These are phyloP conservation scores for Kwoniella bestiolae DNA, from an alignment of 768 basidiomycete genomes.

Conservation along the genomic window DNA sequence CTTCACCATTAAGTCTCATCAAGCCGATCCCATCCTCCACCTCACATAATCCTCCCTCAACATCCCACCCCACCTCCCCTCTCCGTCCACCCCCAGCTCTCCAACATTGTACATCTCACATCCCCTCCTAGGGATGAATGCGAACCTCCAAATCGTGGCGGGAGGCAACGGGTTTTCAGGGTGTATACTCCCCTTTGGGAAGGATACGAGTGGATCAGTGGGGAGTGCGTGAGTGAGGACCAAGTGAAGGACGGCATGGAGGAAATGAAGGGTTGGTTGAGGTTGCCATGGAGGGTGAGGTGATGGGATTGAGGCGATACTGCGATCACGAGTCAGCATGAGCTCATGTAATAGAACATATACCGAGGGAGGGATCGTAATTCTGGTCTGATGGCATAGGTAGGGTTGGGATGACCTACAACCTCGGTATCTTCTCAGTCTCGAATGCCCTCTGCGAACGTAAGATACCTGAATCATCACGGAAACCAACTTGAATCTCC, in stretches of 20 bases:
- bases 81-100: conserved; percentile 20
- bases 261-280: conserved; percentile 40
- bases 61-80: conserved; percentile 45
- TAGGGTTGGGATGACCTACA: too few species aligned
- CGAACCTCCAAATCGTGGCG: conserved; percentile 49
- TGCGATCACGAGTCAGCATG: conserved; percentile 4
- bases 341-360: background rate
- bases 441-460: conserved; percentile 41
- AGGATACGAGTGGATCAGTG: conserved; percentile 33
- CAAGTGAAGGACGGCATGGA: conserved; percentile 39
- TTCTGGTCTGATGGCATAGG: too few species aligned
- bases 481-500: conserved; percentile 55
- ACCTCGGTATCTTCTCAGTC: conserved; percentile 50
- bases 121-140: conserved; percentile 47
- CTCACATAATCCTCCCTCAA: conserved; percentile 44
- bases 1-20: too few species aligned
- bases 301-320: conserved; percentile 38
- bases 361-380: too few species aligned
- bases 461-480: conserved; percentile 49
- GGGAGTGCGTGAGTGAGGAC: conserved; percentile 44
- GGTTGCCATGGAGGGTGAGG: conserved; percentile 45
- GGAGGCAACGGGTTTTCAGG: conserved; percentile 30
- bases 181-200: conserved; percentile 5
- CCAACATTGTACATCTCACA: conserved; percentile 46
- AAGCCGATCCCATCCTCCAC: conserved; percentile 50